phyloP scores from a whole-genome alignment of 139 green algal genomes.

The Tetratostichococcus sp. region DNA sequence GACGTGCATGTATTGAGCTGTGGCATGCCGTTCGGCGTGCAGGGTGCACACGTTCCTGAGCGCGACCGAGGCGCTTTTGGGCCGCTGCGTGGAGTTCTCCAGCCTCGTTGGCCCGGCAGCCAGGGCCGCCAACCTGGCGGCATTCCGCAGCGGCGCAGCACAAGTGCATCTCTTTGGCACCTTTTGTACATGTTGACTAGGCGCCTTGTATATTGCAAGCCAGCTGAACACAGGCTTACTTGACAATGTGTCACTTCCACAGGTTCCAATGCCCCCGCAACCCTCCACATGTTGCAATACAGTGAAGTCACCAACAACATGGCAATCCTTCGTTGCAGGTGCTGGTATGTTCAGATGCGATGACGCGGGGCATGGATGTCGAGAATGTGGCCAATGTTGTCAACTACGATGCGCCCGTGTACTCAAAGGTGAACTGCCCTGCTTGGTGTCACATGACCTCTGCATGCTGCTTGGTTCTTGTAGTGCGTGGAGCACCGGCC shows the following conservation, averaged over 20 bases:
- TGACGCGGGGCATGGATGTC: conserved; percentile 89
- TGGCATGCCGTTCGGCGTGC: neutral
- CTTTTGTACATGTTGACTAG: no score
- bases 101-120: conserved; percentile 20
- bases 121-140: conserved; percentile 28
- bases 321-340: conserved; percentile 23
- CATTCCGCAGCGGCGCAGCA: conserved; percentile 31
- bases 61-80: neutral
- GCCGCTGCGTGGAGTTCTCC: conserved; percentile 48
- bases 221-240: no score
- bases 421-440: conserved; percentile 56
- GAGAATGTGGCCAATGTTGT: conserved; percentile 54
- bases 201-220: no score
- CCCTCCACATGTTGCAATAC: no score
- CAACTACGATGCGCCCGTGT: conserved; percentile 86
- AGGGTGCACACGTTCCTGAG: conserved; percentile 29
- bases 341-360: conserved; percentile 82
- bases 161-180: conserved; percentile 27
- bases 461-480: no score
- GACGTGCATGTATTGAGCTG: neutral
- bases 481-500: no score
- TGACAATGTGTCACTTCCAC: no score
- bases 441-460: no score
- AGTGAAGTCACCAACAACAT: no score
- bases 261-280: no score